phyloP scores from a whole-genome alignment of 1,284 basidiomycete species.

The Melampsora medusae region DNA sequence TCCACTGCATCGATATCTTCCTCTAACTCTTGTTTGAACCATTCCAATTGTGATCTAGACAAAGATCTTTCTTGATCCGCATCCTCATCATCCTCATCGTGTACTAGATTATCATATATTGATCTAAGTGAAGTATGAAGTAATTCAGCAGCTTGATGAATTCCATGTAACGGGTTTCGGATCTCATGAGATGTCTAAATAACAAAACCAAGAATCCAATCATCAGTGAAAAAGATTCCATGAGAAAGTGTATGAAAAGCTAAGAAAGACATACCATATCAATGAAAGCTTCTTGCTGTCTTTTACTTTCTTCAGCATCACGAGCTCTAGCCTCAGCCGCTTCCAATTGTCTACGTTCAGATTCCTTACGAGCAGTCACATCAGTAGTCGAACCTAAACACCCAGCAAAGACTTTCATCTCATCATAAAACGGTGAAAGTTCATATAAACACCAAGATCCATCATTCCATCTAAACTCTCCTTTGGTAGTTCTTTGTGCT shows the following conservation, averaged over 20 bases:
- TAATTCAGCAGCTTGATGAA: slow-evolving; percentile 43
- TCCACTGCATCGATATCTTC: slow-evolving; percentile 51
- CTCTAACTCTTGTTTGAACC: slow-evolving; percentile 47
- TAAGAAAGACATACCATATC: slow-evolving; percentile 43
- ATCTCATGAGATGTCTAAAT: slow-evolving; percentile 42
- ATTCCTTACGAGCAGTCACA: slow-evolving; percentile 48
- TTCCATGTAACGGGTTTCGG: slow-evolving; percentile 38
- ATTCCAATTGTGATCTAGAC: slow-evolving; percentile 30
- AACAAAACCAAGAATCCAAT: background rate
- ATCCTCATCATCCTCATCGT: background rate
- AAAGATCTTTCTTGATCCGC: background rate
- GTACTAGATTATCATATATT: background rate
- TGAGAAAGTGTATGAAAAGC: too few relatives aligned
- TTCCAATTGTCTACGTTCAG: slow-evolving; percentile 48
- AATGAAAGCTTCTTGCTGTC: slow-evolving; percentile 43
- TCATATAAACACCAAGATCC: slow-evolving; percentile 45
- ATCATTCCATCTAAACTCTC: slow-evolving; percentile 42
- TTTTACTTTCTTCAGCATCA: slow-evolving; percentile 45
- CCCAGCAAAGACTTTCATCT: slow-evolving; percentile 32
- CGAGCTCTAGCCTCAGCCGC: slow-evolving; percentile 47
- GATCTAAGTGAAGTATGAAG: slow-evolving; percentile 29
- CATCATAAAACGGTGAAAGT: slow-evolving; percentile 44
- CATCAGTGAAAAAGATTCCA: too few relatives aligned
- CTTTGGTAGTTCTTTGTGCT: slow-evolving; percentile 24
- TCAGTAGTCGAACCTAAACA: slow-evolving; percentile 51